Evolutionary conservation across 2,329 filamentous ascomycete species (phyloP).

Genomic region (Aureobasidium uvarum): DNA sequence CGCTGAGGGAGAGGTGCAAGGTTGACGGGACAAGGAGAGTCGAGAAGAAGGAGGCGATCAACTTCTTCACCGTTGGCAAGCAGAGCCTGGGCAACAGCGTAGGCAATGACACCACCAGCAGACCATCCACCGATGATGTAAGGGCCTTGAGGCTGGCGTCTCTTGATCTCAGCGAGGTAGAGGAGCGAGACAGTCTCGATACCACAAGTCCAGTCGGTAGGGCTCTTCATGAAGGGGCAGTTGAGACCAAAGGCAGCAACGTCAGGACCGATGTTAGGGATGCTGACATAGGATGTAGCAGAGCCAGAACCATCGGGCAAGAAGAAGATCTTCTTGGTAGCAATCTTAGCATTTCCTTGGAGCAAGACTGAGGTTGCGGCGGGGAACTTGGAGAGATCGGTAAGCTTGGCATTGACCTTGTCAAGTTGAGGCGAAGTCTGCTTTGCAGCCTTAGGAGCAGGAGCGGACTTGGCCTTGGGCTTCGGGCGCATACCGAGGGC

Average conservation of each 20-base stretch:
- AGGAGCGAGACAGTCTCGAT: slow-evolving; percentile 64
- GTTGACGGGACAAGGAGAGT: slow-evolving; percentile 54
- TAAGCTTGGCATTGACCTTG: slow-evolving; percentile 51
- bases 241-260: slow-evolving; percentile 58
- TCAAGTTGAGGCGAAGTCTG: slow-evolving; percentile 42
- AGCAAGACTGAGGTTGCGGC: slow-evolving; percentile 57
- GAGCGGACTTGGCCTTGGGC: slow-evolving; percentile 35
- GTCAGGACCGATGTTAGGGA: slow-evolving; percentile 54
- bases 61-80: slow-evolving; percentile 51
- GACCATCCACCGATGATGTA: slow-evolving; percentile 58
- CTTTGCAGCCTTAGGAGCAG: slow-evolving; percentile 35
- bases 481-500: slow-evolving; percentile 58
- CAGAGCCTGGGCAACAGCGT: slow-evolving; percentile 52
- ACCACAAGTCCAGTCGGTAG: slow-evolving; percentile 63
- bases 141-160: slow-evolving; percentile 64
- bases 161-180: slow-evolving; percentile 68
- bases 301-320: slow-evolving; percentile 56
- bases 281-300: slow-evolving; percentile 66
- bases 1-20: slow-evolving; percentile 52
- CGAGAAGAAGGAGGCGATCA: slow-evolving; percentile 53
- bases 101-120: slow-evolving; percentile 56
- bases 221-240: slow-evolving; percentile 69
- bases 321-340: slow-evolving; percentile 56
- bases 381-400: slow-evolving; percentile 47
- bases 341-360: slow-evolving; percentile 57